phyloP scores from a whole-genome alignment of 768 basidiomycete genomes.

The Xerocomellus chrysenteron region DNA sequence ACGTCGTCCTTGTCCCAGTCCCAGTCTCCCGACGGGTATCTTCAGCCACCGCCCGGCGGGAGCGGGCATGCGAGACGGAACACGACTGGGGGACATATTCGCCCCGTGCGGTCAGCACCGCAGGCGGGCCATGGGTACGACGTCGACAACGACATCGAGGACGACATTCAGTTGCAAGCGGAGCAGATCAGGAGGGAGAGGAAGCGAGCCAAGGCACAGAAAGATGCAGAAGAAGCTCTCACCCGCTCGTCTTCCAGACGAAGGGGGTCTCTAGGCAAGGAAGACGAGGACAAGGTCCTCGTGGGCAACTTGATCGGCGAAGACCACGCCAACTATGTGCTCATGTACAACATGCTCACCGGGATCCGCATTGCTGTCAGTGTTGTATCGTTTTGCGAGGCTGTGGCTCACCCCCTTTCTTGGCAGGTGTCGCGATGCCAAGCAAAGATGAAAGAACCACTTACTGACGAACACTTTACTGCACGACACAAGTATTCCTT shows the following conservation, averaged over 20 bases:
- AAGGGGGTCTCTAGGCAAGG: conserved; percentile 23
- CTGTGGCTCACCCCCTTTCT: conserved; percentile 4
- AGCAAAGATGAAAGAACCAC: conserved; percentile 85
- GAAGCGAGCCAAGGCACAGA: conserved; percentile 68
- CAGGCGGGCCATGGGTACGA: conserved; percentile 40
- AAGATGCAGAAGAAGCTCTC: conserved; percentile 59
- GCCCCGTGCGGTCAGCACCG: conserved; percentile 26
- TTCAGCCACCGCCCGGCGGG: conserved; percentile 46
- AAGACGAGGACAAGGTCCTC: conserved; percentile 57
- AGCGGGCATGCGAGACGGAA: conserved; percentile 55
- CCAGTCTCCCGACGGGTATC: conserved; percentile 43
- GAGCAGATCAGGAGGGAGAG: conserved; percentile 84
- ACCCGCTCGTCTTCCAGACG: conserved; percentile 34
- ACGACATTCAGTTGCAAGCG: conserved; percentile 82
- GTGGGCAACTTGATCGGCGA: conserved; percentile 98
- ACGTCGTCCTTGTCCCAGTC: conserved; percentile 24
- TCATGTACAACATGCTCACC: conserved; percentile 99
- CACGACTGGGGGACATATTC: conserved; percentile 60
- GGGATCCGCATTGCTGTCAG: conserved; percentile 93
- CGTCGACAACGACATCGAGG: conserved; percentile 38
- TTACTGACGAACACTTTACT: conserved; percentile 84
- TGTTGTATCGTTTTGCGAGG: conserved; percentile 5
- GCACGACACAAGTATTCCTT: conserved; percentile 95
- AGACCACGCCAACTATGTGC: conserved; percentile 95
- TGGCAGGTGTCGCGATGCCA: conserved; percentile 89